Evolutionary conservation across 371 early-diverging fungal species (phyloP).

Genomic region (Smittium culicis): DNA sequence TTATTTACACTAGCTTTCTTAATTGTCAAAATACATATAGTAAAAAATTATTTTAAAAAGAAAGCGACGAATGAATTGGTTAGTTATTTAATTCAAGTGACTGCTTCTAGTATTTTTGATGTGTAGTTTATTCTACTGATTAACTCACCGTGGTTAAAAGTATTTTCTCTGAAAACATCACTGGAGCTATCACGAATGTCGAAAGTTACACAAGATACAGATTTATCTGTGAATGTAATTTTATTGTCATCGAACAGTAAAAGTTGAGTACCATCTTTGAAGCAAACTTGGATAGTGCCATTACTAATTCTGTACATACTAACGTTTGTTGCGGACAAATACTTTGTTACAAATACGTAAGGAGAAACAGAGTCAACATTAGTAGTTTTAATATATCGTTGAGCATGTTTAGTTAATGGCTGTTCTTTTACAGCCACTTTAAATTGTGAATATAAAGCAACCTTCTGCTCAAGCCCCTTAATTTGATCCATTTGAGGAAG

Average conservation of each 20-base stretch:
- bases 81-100: neutral
- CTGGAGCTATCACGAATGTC: conserved; percentile 5
- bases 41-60: too few relatives aligned
- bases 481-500: conserved; percentile 10
- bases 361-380: neutral
- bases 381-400: neutral
- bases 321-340: conserved; percentile 9
- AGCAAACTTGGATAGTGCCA: conserved; percentile 10
- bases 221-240: conserved; percentile 10
- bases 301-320: conserved; percentile 12
- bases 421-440: conserved; percentile 7
- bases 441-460: conserved; percentile 11
- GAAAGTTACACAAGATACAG: neutral
- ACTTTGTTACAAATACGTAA: conserved; percentile 11
- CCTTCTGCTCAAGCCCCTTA: conserved; percentile 10
- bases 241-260: conserved; percentile 10
- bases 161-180: neutral
- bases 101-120: conserved; percentile 9
- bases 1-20: too few relatives aligned
- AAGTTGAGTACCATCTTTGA: conserved; percentile 10
- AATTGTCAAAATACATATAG: too few relatives aligned
- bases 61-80: too few relatives aligned
- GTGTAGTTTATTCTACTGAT: conserved; percentile 12
- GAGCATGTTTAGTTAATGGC: conserved; percentile 3
- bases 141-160: conserved; percentile 8